A percentile compares a stretch with the other conserved stretches of the same genome.
Evolutionary conservation across 495 filamentous ascomycete species (phyloP).

Genomic region (Xylaria sp.): DNA sequence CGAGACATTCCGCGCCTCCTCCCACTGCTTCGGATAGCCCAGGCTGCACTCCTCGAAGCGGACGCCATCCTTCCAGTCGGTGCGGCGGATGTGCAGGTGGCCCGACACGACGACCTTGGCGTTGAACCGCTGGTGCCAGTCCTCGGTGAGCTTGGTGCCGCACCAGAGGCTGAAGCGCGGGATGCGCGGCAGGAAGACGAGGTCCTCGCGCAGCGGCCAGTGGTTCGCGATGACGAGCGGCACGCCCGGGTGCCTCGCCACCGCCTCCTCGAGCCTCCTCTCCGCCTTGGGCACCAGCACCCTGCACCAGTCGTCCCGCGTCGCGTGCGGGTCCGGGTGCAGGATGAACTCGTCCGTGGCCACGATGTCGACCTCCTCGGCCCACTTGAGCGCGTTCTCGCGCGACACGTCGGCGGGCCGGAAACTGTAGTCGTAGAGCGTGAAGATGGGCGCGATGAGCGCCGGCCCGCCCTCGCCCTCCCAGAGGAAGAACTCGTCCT

Average conservation of each 20-base stretch:
- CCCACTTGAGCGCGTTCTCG: conserved; percentile 40
- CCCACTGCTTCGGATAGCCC: conserved; percentile 45
- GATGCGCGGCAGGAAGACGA: conserved; percentile 41
- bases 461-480: conserved; percentile 37
- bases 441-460: conserved; percentile 42
- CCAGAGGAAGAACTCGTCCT: conserved; percentile 44
- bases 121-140: conserved; percentile 42
- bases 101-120: conserved; percentile 44
- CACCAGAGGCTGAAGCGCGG: conserved; percentile 47
- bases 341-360: conserved; percentile 46
- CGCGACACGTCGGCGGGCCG: conserved; percentile 38
- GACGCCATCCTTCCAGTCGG: conserved; percentile 45
- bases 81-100: conserved; percentile 43
- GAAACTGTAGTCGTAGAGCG: conserved; percentile 49
- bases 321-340: conserved; percentile 40
- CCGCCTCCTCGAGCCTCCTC: conserved; percentile 29
- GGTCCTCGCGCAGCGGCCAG: conserved; percentile 46
- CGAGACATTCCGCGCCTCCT: conserved; percentile 31
- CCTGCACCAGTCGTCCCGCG: conserved; percentile 42
- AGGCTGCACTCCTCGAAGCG: conserved; percentile 45
- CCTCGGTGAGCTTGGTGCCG: conserved; percentile 42
- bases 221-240: conserved; percentile 41
- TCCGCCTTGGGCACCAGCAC: conserved; percentile 34
- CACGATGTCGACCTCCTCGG: conserved; percentile 40
- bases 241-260: conserved; percentile 21